phyloP scores from a whole-genome alignment of 2,329 filamentous ascomycete species.

The Ilyonectria robusta region DNA sequence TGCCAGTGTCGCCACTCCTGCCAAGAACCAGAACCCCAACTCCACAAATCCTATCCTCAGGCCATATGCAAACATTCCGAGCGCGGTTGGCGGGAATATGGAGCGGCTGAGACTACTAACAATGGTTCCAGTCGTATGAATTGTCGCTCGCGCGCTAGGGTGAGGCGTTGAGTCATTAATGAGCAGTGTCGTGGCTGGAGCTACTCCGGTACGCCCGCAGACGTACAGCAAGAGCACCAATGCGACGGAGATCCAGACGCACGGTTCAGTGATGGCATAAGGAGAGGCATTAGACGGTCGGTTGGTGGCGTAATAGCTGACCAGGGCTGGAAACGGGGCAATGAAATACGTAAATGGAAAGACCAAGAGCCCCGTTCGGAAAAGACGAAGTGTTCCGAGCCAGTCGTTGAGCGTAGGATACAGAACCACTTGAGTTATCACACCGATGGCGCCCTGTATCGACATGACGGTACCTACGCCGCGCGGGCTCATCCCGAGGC shows the following conservation, averaged over 20 bases:
- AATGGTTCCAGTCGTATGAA: background rate
- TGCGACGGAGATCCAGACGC: background rate
- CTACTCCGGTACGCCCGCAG: background rate
- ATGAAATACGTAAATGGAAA: background rate
- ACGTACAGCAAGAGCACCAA: background rate
- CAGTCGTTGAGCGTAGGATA: background rate
- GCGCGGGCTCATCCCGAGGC: background rate
- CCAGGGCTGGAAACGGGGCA: background rate
- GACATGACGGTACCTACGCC: background rate
- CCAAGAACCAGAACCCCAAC: background rate
- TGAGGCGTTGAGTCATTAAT: slow-evolving; percentile 3
- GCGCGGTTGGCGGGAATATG: background rate
- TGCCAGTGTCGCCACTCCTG: background rate
- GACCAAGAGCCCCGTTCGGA: background rate
- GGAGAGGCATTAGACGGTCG: background rate
- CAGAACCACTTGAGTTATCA: background rate
- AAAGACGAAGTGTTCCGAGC: background rate
- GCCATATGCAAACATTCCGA: background rate
- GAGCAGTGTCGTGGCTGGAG: background rate
- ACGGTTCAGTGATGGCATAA: background rate
- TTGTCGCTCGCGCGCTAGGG: background rate
- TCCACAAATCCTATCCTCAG: background rate
- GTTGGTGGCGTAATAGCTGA: background rate
- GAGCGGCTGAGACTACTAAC: slow-evolving; percentile 2
- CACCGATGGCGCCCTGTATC: background rate